Evolutionary conservation across 129 eudicot genomes (phyloP), one percentile per base, ranked within the genome.

Genomic region (Chrysanthemum lavandulifolium): DNA sequence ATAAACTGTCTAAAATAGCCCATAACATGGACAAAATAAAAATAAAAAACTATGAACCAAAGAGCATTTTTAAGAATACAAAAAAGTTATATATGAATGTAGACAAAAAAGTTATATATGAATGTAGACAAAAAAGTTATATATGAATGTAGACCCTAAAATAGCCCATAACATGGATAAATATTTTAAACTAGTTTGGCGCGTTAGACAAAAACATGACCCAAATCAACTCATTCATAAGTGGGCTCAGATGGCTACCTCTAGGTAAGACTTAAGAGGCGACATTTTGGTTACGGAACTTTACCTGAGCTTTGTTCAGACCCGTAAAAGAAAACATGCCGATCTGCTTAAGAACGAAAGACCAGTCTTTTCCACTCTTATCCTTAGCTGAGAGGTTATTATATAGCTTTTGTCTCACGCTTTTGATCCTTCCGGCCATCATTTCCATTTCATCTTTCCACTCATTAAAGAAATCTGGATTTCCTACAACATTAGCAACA

Each of bases 241-340:
- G 47, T 40, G 47, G 47, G 47, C 10, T 40, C 47, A 1, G 6
- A 40, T 7, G 47, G 45, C 45, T 36, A 36, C 45, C 45, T 6
- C 45, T 36, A 36, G 45, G 45, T 36, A 36, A 36, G 45, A 36
- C 45, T 36, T 73, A 52, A 13, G 53, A 25, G 1, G 21, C n/a
- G 10, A 13, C 48, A 43, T 43, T 16, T 57, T 10, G 11, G 60
- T 51, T 19, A 53, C 13, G 9, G 43, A 18, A 53, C 13, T 8
- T 77, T 78, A 93, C 98, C 96, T 94, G 99, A 58, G 97, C 70
- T 84, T 84, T 94, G 80, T 83, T 94, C 8, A 94, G 82, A 79
- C 99, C 99, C 2, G 99, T 94, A 65, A 90, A 94, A 19, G 99
- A 94, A 80, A 94, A 90, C 99, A 94, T 94, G 83, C 99, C 99